Conservation (phyloP, 208 protist genomes). For the Trypanosoma congolense region DNA sequence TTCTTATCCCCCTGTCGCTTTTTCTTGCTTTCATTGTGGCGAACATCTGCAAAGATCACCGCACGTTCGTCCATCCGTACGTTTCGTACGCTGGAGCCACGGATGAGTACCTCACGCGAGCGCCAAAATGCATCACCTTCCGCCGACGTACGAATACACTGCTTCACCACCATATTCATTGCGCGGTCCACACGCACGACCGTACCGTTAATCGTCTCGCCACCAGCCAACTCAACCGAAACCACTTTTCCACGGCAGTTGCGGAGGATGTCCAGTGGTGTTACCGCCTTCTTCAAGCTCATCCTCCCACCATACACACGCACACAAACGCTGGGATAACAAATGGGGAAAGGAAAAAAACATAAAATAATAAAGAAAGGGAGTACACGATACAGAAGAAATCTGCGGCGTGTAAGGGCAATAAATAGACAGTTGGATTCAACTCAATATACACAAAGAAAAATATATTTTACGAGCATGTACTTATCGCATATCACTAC, state of each 20-base stretch:
- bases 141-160: slow-evolving; percentile 56
- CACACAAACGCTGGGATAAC: not conserved
- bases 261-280: slow-evolving; percentile 72
- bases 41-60: slow-evolving; percentile 19
- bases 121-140: slow-evolving; percentile 68
- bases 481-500: too few relatives aligned
- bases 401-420: too few relatives aligned
- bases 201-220: slow-evolving; percentile 76
- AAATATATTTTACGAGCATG: too few relatives aligned
- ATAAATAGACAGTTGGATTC: too few relatives aligned
- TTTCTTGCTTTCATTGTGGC: slow-evolving; percentile 6
- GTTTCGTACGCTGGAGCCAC: slow-evolving; percentile 68
- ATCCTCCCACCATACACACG: slow-evolving; percentile 10
- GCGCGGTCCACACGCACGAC: slow-evolving; percentile 70
- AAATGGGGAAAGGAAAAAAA: slow-evolving; percentile 10
- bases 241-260: slow-evolving; percentile 79
- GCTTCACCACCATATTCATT: slow-evolving; percentile 84
- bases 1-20: slow-evolving; percentile 13
- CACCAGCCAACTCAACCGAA: slow-evolving; percentile 60
- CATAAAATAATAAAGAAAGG: slow-evolving; percentile 5
- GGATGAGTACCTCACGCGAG: slow-evolving; percentile 61
- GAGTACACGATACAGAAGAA: too few relatives aligned
- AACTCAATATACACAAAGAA: too few relatives aligned
- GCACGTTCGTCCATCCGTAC: slow-evolving; percentile 73
- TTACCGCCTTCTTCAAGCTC: slow-evolving; percentile 35